Evolutionary conservation across 176 grass and related monocot species (phyloP).

Genomic region (Hyparrhenia diplandra): DNA sequence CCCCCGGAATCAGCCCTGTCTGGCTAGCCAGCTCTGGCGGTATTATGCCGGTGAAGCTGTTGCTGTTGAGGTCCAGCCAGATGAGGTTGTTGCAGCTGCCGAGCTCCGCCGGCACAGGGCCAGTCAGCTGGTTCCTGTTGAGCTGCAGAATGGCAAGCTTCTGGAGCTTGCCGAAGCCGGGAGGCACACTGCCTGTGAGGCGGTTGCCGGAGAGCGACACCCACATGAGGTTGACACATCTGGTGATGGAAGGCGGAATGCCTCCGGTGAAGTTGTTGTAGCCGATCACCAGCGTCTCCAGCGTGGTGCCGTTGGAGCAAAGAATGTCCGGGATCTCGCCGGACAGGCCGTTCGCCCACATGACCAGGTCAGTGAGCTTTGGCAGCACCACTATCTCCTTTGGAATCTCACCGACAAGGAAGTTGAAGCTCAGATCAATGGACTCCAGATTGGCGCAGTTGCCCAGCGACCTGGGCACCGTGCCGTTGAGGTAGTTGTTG

Average conservation of each 20-base stretch:
- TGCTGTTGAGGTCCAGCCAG: conserved; percentile 93
- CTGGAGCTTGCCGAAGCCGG: conserved; percentile 48
- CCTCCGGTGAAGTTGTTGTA: conserved; percentile 70
- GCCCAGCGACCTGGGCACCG: conserved; percentile 47
- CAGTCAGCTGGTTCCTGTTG: conserved; percentile 66
- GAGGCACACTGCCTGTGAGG: conserved; percentile 60
- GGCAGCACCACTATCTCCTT: conserved; percentile 46
- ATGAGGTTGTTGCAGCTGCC: conserved; percentile 84
- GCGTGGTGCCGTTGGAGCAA: conserved; percentile 38
- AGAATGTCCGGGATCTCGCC: conserved; percentile 71
- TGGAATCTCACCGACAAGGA: conserved; percentile 52
- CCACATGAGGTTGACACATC: conserved; percentile 78
- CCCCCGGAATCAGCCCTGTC: conserved; percentile 68
- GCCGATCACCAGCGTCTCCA: conserved; percentile 85
- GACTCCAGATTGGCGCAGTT: conserved; percentile 65
- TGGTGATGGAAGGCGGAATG: conserved; percentile 61
- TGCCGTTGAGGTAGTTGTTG: conserved; percentile 71
- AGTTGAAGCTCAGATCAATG: conserved; percentile 94
- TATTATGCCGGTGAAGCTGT: conserved; percentile 59
- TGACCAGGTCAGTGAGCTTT: conserved; percentile 61
- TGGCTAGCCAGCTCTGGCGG: conserved; percentile 53
- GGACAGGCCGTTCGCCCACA: conserved; percentile 85
- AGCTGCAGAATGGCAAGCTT: conserved; percentile 89
- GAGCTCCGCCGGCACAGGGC: conserved; percentile 56
- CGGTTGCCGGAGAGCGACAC: conserved; percentile 72